Conservation (phyloP, 208 protist species). For the Crithidia brevicula region DNA sequence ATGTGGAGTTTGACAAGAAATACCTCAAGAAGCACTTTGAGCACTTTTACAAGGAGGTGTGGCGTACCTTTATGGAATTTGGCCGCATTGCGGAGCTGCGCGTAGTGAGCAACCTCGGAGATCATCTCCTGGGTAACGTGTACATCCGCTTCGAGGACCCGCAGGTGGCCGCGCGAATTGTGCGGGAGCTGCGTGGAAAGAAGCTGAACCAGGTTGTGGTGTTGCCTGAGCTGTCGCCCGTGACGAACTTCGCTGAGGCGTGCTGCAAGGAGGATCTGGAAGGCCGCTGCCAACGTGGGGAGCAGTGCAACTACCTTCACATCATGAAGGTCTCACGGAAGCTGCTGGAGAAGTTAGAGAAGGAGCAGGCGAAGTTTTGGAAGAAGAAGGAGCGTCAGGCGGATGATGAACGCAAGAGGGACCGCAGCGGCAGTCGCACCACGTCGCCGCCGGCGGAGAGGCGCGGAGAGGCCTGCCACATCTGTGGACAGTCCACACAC, state of each 20-base stretch:
- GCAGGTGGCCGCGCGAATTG: conserved; percentile 83
- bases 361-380: conserved; percentile 87
- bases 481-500: conserved; percentile 68
- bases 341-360: conserved; percentile 84
- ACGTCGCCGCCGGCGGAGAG: conserved; percentile 10
- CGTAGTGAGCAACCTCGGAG: conserved; percentile 96
- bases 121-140: conserved; percentile 98
- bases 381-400: conserved; percentile 50
- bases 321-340: conserved; percentile 92
- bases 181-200: conserved; percentile 84
- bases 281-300: conserved; percentile 90
- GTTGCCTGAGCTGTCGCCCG: conserved; percentile 96
- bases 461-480: conserved; percentile 56
- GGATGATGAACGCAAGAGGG: conserved; percentile 52
- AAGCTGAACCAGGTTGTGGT: conserved; percentile 89
- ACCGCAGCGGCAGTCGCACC: conserved; percentile 44
- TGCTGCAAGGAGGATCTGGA: conserved; percentile 97
- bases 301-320: conserved; percentile 99
- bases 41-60: conserved; percentile 98
- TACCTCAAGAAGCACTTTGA: conserved; percentile 95
- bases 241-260: conserved; percentile 98
- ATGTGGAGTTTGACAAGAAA: conserved; percentile 74
- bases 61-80: conserved; percentile 92
- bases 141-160: conserved; percentile 97
- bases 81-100: conserved; percentile 96